A percentile compares a stretch with the other conserved stretches of the same genome.
These are phyloP conservation scores for Dendrothele bispora DNA, from an alignment of 768 basidiomycete species.

Conservation along the genomic window DNA sequence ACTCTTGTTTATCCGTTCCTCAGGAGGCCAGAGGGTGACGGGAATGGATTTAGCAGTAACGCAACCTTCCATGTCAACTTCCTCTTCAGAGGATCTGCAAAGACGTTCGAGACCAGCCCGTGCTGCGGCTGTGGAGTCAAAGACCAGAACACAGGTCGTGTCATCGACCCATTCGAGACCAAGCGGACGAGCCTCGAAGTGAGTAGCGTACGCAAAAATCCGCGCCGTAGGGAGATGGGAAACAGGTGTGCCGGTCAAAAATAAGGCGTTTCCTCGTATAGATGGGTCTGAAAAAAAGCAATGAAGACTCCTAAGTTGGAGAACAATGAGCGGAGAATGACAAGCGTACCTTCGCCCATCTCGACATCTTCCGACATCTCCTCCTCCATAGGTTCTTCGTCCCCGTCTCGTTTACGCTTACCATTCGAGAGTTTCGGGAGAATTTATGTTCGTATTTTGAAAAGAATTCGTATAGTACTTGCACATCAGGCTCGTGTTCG, in stretches of 20 bases:
- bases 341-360: slow-evolving; percentile 24
- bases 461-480: slow-evolving; percentile 24
- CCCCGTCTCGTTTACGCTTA: slow-evolving; percentile 27
- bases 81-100: slow-evolving; percentile 50
- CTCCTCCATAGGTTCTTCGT: slow-evolving; percentile 26
- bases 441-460: too few relatives aligned
- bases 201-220: slow-evolving; percentile 80
- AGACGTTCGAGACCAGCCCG: slow-evolving; percentile 49
- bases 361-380: slow-evolving; percentile 26
- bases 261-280: slow-evolving; percentile 64
- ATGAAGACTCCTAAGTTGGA: not conserved
- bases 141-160: slow-evolving; percentile 78
- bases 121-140: slow-evolving; percentile 55
- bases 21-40: slow-evolving; percentile 74
- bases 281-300: slow-evolving; percentile 35
- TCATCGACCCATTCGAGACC: slow-evolving; percentile 88
- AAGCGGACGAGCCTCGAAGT: slow-evolving; percentile 73
- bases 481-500: slow-evolving; percentile 45
- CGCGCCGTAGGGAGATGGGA: slow-evolving; percentile 72
- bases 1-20: slow-evolving; percentile 72
- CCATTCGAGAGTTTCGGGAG: too few relatives aligned
- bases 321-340: not conserved
- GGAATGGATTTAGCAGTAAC: slow-evolving; percentile 71
- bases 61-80: slow-evolving; percentile 56
- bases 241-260: slow-evolving; percentile 73